These are phyloP conservation scores for Zychaea mexicana DNA, from an alignment of 371 early-diverging fungal species.

Conservation along the genomic window DNA sequence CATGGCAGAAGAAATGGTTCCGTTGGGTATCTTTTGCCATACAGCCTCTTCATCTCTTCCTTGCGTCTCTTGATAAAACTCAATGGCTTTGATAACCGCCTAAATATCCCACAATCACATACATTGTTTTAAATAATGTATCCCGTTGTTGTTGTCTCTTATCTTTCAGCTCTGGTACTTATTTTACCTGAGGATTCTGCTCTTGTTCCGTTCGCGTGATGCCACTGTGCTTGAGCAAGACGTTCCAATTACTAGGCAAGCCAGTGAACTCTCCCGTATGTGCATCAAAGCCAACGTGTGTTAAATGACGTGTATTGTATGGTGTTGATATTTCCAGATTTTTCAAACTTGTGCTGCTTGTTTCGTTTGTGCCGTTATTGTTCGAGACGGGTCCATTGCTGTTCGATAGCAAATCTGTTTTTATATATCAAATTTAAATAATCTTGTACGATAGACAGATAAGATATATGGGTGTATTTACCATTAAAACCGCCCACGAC, in stretches of 20 bases:
- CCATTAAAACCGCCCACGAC: slow-evolving; percentile 58
- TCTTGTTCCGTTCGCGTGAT: slow-evolving; percentile 94
- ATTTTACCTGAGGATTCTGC: slow-evolving; percentile 82
- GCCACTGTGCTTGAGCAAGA: slow-evolving; percentile 86
- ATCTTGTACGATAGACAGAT: too few species aligned
- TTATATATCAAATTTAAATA: too few species aligned
- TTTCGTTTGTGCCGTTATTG: slow-evolving; percentile 23
- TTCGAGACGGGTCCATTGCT: background rate
- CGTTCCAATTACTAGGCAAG: slow-evolving; percentile 92
- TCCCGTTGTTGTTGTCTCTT: too few species aligned
- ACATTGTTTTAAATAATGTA: too few species aligned
- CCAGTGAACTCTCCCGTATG: slow-evolving; percentile 93
- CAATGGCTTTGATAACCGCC: slow-evolving; percentile 92
- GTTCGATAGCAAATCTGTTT: slow-evolving; percentile 8
- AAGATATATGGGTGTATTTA: slow-evolving; percentile 15
- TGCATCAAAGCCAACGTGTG: slow-evolving; percentile 91
- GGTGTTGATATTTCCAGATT: slow-evolving; percentile 82
- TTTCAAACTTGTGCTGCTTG: slow-evolving; percentile 8
- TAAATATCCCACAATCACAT: too few species aligned
- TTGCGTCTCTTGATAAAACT: slow-evolving; percentile 82
- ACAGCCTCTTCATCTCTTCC: slow-evolving; percentile 70
- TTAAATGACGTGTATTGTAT: slow-evolving; percentile 94
- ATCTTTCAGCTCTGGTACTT: background rate
- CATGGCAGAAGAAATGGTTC: slow-evolving; percentile 14
- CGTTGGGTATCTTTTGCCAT: slow-evolving; percentile 87